Base-by-base conservation (phyloP, 2,329 filamentous ascomycete genomes). In the Aspergillus piperis region DNA sequence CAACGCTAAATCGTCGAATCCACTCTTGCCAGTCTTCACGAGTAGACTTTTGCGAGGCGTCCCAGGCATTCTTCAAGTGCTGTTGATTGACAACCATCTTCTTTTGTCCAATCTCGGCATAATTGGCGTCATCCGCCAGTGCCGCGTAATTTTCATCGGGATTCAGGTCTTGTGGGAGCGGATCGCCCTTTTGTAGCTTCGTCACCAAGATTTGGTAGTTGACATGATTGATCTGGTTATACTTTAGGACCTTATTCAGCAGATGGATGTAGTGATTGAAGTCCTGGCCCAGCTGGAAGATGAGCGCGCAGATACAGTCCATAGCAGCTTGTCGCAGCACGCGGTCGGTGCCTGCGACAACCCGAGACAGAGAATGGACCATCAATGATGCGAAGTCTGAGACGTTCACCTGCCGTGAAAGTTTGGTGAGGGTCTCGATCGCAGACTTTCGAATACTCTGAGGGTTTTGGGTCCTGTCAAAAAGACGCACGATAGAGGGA, bases 21-120 rank as follows among this genome's bases (percentile, higher is more conserved):
- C 95, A 99, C 75, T 99, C 95, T 70, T 96, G 91, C 95, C 95
- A 99, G 77, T 99, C 95, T 73, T 99, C 95, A 70, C 93, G 92
- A 8, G 95, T 99, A 0, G 94, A 97, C 73, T 97, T 97, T 62
- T 96, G 92, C 61, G 90, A 92, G 0, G 96, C 95, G 69, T 98
- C 95, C 95, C 95, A 99, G 0, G 96, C 95, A 64, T 90, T 90
- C 77, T 98, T 97, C 21, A 99, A 82, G 80, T 99, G 96, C 64
- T 98, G 93, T 54, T 96, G 92, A 68, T 99, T 99, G 76, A 98
- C 94, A 63, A 96, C 92, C 36, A 98, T 84, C 77, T 98, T 98
- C 82, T 96, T 97, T 11, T 90, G 91, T 1, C 89, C 88, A 48
- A 96, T 89, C 66, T 98, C 94, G 0, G 90, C 87, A 69, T 92